Conservation (phyloP, 2,329 filamentous ascomycete species). For the Penicillium freii region DNA sequence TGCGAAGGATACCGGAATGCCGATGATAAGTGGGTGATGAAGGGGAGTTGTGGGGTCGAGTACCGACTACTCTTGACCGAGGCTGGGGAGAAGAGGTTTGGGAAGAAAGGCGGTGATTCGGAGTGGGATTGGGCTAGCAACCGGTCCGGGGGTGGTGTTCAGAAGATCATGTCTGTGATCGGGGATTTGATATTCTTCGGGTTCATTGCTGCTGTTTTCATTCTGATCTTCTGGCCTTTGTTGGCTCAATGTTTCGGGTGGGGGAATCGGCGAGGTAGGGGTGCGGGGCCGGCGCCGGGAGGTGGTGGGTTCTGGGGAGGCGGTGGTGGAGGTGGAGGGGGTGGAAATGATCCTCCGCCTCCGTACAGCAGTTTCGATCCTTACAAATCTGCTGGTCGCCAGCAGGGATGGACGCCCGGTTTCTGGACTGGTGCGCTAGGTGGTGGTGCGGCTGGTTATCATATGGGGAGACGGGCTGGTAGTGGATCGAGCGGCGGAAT, state of each 20-base stretch:
- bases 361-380: constrained; percentile 39
- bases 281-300: constrained; percentile 13
- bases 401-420: constrained; percentile 45
- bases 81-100: constrained; percentile 69
- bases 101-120: constrained; percentile 48
- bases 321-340: constrained; percentile 35
- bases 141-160: background rate
- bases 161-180: constrained; percentile 12
- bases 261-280: constrained; percentile 22
- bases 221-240: constrained; percentile 29
- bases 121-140: constrained; percentile 21
- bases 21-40: constrained; percentile 82
- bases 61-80: constrained; percentile 79
- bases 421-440: constrained; percentile 48
- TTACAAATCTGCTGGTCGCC: constrained; percentile 13
- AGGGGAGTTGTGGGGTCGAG: constrained; percentile 89
- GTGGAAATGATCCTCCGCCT: constrained; percentile 37
- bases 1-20: constrained; percentile 82
- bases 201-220: constrained; percentile 31
- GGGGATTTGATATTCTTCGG: constrained; percentile 36
- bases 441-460: constrained; percentile 45
- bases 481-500: constrained; percentile 15
- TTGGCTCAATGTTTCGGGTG: constrained; percentile 27
- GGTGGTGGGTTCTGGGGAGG: constrained; percentile 33
- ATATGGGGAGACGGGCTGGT: constrained; percentile 34